Evolutionary conservation across 78 protist species (phyloP).

Genomic region (Isochrysis galbana): DNA sequence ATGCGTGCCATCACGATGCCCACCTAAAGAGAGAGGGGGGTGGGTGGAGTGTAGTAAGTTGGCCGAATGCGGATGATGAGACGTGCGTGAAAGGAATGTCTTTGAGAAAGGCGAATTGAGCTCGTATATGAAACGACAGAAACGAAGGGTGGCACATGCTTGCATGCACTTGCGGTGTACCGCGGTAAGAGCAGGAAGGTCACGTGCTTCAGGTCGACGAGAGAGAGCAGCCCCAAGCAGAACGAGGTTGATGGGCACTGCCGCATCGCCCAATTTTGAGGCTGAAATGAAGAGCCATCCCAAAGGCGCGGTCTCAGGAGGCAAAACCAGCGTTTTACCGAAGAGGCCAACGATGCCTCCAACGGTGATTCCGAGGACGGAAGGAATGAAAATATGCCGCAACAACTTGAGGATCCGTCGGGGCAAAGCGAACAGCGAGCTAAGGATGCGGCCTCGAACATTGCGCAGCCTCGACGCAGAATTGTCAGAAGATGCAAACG

Average conservation of each 20-base stretch:
- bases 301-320: not conserved
- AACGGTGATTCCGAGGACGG: not conserved
- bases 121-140: too few species aligned
- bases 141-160: too few species aligned
- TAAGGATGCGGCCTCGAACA: too few species aligned
- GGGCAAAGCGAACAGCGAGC: too few species aligned
- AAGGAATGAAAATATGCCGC: not conserved
- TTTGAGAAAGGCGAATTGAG: too few species aligned
- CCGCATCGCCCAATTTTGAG: not conserved
- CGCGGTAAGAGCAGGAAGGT: not conserved
- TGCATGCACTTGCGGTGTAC: too few species aligned
- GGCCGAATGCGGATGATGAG: too few species aligned
- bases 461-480: too few species aligned
- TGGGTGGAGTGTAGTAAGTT: too few species aligned
- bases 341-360: not conserved
- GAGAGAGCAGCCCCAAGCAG: not conserved
- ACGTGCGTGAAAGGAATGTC: too few species aligned
- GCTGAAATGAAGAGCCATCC: not conserved
- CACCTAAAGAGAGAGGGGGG: too few species aligned
- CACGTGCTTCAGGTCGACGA: not conserved
- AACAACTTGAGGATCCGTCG: not conserved
- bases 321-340: not conserved
- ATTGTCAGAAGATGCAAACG: too few species aligned
- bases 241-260: constrained; percentile 1
- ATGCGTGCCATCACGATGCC: not conserved